Evolutionary conservation across 2,329 filamentous ascomycete species (phyloP).

Genomic region (Cladosporium halotolerans): DNA sequence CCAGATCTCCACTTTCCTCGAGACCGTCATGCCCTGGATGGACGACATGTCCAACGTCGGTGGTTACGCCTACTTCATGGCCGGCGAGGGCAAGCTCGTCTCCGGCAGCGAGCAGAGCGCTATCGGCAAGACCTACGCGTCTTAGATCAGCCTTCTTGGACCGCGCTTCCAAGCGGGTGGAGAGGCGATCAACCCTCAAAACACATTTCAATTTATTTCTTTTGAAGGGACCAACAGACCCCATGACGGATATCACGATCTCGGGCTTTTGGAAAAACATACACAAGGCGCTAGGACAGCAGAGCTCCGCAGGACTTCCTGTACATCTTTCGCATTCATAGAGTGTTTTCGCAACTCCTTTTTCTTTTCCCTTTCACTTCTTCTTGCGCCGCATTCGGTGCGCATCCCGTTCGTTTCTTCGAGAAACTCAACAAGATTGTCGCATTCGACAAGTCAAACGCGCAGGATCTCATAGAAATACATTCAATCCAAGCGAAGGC

Average conservation of each 20-base stretch:
- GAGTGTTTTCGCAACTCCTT: not conserved
- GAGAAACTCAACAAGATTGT: not conserved
- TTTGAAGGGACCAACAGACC: slow-evolving; percentile 6
- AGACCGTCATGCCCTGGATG: slow-evolving; percentile 42
- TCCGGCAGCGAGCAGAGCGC: slow-evolving; percentile 26
- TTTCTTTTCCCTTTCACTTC: not conserved
- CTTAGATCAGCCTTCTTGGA: not conserved
- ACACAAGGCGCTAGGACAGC: not conserved
- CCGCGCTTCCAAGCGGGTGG: too few species aligned
- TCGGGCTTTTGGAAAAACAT: not conserved
- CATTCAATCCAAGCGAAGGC: slow-evolving; percentile 5
- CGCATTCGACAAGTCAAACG: too few species aligned
- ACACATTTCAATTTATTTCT: not conserved
- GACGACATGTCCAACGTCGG: slow-evolving; percentile 35
- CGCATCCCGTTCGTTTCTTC: not conserved
- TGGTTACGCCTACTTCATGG: slow-evolving; percentile 36
- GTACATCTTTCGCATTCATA: not conserved
- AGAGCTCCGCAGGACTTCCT: not conserved
- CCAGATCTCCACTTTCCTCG: slow-evolving; percentile 44
- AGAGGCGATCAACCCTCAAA: not conserved
- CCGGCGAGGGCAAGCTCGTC: slow-evolving; percentile 30
- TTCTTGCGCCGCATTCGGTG: not conserved
- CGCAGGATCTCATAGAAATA: not conserved
- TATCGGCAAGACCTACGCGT: slow-evolving; percentile 26
- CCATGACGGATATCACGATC: not conserved